Conservation (phyloP, 768 basidiomycete species). For the Russula ochroleuca region DNA sequence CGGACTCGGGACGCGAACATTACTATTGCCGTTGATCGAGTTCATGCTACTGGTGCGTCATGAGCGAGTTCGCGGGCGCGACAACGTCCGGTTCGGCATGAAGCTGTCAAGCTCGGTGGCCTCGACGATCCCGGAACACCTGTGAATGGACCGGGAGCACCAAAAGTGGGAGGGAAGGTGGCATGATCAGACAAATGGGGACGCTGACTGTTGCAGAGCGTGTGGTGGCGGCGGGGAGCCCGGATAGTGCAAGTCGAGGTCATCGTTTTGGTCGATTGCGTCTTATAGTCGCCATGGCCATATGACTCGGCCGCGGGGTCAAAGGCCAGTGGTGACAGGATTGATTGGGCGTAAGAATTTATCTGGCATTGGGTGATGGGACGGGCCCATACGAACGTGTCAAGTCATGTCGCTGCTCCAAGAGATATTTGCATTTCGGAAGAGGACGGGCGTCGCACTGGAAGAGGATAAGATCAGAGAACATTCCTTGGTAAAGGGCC, state of each 20-base stretch:
- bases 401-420: conserved; percentile 79
- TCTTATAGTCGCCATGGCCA: conserved; percentile 89
- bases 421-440: conserved; percentile 60
- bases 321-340: conserved; percentile 52
- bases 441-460: conserved; percentile 70
- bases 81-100: conserved; percentile 1
- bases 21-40: conserved; percentile 17
- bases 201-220: not conserved
- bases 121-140: too few relatives aligned
- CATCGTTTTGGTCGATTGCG: conserved; percentile 64
- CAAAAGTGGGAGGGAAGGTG: too few relatives aligned
- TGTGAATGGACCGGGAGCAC: too few relatives aligned
- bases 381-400: conserved; percentile 36
- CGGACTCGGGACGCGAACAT: conserved; percentile 38
- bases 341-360: not conserved
- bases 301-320: conserved; percentile 62
- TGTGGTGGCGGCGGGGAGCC: conserved; percentile 3
- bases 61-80: conserved; percentile 13
- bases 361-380: not conserved
- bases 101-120: too few relatives aligned
- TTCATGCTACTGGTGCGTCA: conserved; percentile 24
- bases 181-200: conserved; percentile 13
- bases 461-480: conserved; percentile 8
- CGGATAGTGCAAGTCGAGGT: conserved; percentile 47
- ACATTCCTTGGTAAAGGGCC: not conserved